These are phyloP conservation scores for Cyberlindnera suaveolens DNA, from an alignment of 805 yeast genomes.

Conservation along the genomic window DNA sequence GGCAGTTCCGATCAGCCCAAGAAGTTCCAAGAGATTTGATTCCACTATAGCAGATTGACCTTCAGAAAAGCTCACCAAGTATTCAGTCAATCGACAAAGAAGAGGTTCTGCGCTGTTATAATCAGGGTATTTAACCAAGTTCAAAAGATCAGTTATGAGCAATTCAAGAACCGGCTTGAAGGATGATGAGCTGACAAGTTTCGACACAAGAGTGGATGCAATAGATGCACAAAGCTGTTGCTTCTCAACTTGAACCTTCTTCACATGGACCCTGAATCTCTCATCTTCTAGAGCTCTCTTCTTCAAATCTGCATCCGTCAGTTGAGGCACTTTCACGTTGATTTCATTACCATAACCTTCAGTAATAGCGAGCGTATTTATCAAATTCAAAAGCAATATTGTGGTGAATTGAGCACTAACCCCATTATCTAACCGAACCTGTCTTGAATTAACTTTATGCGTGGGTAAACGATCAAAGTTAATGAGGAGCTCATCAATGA, in stretches of 20 bases:
- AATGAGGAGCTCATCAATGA: slow-evolving; percentile 53
- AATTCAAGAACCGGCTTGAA: slow-evolving; percentile 40
- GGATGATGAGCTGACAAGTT: slow-evolving; percentile 26
- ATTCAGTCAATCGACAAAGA: slow-evolving; percentile 37
- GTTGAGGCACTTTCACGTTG: slow-evolving; percentile 3
- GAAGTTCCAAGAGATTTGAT: slow-evolving; percentile 47
- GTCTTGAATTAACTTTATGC: slow-evolving; percentile 38
- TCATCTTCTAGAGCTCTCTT: slow-evolving; percentile 12
- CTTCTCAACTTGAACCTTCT: slow-evolving; percentile 4
- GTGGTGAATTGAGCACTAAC: slow-evolving; percentile 43
- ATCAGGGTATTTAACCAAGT: slow-evolving; percentile 45
- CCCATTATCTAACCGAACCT: slow-evolving; percentile 38
- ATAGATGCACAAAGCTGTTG: slow-evolving; percentile 6
- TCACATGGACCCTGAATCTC: slow-evolving; percentile 1
- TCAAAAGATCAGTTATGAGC: slow-evolving; percentile 50
- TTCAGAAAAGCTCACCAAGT: slow-evolving; percentile 34
- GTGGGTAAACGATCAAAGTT: slow-evolving; percentile 45
- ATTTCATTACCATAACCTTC: slow-evolving; percentile 12
- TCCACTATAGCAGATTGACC: slow-evolving; percentile 37
- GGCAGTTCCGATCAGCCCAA: slow-evolving; percentile 55
- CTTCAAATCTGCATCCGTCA: slow-evolving; percentile 7
- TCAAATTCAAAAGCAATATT: slow-evolving; percentile 35
- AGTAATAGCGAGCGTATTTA: slow-evolving; percentile 33
- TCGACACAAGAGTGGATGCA: slow-evolving; percentile 14
- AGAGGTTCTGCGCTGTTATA: slow-evolving; percentile 57